phyloP scores from a whole-genome alignment of 2,329 filamentous ascomycete species.

The Exophiala spinifera region DNA sequence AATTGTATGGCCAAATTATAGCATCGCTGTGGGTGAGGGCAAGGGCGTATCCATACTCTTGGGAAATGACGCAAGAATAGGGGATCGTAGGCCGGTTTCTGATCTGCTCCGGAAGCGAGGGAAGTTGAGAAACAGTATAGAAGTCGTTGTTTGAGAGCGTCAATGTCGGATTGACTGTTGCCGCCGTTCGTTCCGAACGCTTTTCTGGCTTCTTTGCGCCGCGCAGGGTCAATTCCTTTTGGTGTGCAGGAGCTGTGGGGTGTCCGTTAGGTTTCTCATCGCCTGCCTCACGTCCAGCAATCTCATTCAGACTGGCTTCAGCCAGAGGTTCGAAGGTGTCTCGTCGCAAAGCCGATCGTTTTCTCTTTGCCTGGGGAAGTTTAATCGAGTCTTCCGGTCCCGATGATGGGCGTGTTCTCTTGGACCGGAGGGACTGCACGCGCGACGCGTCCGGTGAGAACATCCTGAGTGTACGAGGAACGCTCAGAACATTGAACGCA shows the following conservation, averaged over 20 bases:
- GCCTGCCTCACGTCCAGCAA: conserved; percentile 23
- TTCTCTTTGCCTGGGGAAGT: conserved; percentile 46
- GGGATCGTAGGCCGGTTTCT: conserved; percentile 55
- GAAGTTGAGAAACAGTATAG: conserved; percentile 81
- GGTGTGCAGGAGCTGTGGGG: conserved; percentile 25
- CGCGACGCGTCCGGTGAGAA: conserved; percentile 30
- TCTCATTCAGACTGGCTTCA: conserved; percentile 28
- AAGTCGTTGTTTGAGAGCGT: conserved; percentile 70
- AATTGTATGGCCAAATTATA: conserved; percentile 83
- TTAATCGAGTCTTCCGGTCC: conserved; percentile 46
- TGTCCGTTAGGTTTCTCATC: conserved; percentile 26
- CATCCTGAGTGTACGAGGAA: conserved; percentile 25
- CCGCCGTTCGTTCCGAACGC: conserved; percentile 30
- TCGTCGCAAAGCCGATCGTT: conserved; percentile 43
- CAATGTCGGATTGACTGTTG: conserved; percentile 30
- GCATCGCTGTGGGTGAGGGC: conserved; percentile 78
- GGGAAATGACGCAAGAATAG: conserved; percentile 64
- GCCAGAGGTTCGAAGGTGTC: conserved; percentile 34
- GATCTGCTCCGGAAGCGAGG: conserved; percentile 75
- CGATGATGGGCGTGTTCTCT: conserved; percentile 30
- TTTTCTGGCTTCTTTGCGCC: conserved; percentile 38
- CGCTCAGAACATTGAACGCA: background rate
- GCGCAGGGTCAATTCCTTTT: conserved; percentile 38
- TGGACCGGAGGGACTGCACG: conserved; percentile 29
- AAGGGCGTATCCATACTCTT: conserved; percentile 69